Evolutionary conservation across 73 alveolate genomes (phyloP).

Genomic region (Tetrahymena borealis): DNA sequence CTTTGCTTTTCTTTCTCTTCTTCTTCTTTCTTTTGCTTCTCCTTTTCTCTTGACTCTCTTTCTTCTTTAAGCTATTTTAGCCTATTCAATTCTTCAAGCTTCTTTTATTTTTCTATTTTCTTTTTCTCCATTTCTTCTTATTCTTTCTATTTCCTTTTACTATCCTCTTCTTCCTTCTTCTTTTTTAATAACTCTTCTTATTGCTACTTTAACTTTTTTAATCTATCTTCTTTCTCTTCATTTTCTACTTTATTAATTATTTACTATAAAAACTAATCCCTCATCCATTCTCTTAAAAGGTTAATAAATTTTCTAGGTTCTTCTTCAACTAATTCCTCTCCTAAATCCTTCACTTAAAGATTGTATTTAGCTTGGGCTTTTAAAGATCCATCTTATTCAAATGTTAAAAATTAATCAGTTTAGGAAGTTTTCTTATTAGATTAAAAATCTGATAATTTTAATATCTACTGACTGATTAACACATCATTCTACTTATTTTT

Average conservation of each 20-base stretch:
- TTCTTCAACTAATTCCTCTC: background rate
- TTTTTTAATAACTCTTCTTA: background rate
- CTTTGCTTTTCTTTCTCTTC: background rate
- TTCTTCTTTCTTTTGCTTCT: background rate
- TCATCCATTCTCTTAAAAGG: background rate
- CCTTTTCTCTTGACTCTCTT: background rate
- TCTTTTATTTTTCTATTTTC: background rate
- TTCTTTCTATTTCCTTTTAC: background rate
- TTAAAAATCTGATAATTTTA: background rate
- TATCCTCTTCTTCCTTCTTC: background rate
- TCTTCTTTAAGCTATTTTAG: background rate
- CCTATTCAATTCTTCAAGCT: background rate
- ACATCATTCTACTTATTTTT: background rate
- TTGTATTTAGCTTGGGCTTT: background rate
- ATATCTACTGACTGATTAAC: background rate
- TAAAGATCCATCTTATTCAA: background rate
- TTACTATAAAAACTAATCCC: background rate
- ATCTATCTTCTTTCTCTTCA: background rate
- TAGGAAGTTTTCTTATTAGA: background rate
- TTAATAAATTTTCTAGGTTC: background rate
- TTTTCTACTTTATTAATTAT: background rate
- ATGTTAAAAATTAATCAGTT: background rate
- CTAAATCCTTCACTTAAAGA: background rate
- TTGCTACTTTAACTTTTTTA: background rate
- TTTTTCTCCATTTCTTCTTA: background rate